These are phyloP conservation scores for Coemansia sp. DNA, from an alignment of 192 early-diverging fungal species.

Conservation along the genomic window DNA sequence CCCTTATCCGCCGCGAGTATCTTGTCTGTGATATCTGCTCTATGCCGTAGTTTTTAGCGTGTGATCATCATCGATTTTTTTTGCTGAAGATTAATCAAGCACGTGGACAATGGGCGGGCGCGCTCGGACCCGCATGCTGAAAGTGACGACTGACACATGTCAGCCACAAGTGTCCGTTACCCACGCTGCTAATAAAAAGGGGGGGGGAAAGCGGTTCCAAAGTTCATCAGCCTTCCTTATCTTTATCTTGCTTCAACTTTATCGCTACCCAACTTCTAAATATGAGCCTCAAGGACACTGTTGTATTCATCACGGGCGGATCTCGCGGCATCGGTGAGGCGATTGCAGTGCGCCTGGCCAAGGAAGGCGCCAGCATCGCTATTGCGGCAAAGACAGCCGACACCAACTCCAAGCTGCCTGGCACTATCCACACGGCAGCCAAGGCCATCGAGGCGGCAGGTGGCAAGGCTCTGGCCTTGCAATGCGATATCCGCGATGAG, in stretches of 20 bases:
- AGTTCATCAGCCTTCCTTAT: background rate
- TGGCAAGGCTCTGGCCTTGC: slow-evolving; percentile 73
- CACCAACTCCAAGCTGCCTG: slow-evolving; percentile 73
- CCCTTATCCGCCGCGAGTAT: background rate
- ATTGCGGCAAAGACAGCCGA: slow-evolving; percentile 80
- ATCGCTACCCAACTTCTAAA: background rate
- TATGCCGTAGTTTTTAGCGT: background rate
- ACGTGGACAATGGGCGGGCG: background rate
- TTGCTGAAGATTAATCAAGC: background rate
- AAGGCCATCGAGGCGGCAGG: slow-evolving; percentile 74
- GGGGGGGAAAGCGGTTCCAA: background rate
- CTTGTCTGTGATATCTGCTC: background rate
- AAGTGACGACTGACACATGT: background rate
- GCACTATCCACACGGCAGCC: slow-evolving; percentile 82
- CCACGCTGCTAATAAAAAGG: background rate
- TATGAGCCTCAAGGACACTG: slow-evolving; percentile 59
- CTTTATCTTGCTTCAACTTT: background rate
- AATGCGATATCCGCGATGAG: slow-evolving; percentile 86
- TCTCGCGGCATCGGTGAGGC: slow-evolving; percentile 81
- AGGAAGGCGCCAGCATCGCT: slow-evolving; percentile 70
- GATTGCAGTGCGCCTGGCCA: slow-evolving; percentile 68
- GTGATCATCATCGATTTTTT: background rate
- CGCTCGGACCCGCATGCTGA: slow-evolving; percentile 11
- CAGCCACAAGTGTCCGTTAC: slow-evolving; percentile 1
- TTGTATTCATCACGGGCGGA: slow-evolving; percentile 63